A percentile compares a stretch with the other conserved stretches of the same genome.
Conservation (phyloP, 129 eudicot genomes). For the carrot (Daucus carota) region DNA sequence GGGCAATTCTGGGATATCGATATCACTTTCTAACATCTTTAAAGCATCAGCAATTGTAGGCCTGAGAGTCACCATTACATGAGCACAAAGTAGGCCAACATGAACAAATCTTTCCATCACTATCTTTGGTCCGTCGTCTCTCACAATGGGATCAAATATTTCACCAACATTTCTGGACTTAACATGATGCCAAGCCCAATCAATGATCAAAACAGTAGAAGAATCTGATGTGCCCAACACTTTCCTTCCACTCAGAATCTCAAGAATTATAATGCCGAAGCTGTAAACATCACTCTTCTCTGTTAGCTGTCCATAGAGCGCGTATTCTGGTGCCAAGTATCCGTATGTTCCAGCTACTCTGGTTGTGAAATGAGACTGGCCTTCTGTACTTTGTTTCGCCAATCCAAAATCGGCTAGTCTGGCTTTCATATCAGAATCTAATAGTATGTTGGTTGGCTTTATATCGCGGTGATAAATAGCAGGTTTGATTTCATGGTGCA, state of each 20-base stretch:
- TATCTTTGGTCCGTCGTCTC: slow-evolving; percentile 46
- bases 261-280: slow-evolving; percentile 65
- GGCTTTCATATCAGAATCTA: slow-evolving; percentile 66
- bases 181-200: slow-evolving; percentile 67
- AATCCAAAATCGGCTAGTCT: slow-evolving; percentile 75
- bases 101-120: slow-evolving; percentile 62
- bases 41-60: slow-evolving; percentile 72
- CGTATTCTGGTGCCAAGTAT: slow-evolving; percentile 81
- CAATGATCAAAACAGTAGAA: slow-evolving; percentile 45
- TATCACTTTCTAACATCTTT: slow-evolving; percentile 82
- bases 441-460: slow-evolving; percentile 57
- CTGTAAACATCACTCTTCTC: slow-evolving; percentile 79
- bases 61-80: slow-evolving; percentile 68
- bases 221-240: slow-evolving; percentile 41
- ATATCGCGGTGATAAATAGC: slow-evolving; percentile 76
- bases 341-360: slow-evolving; percentile 84
- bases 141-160: slow-evolving; percentile 33
- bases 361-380: slow-evolving; percentile 50
- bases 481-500: slow-evolving; percentile 72
- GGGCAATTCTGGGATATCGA: slow-evolving; percentile 53
- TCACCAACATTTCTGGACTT: slow-evolving; percentile 33
- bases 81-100: slow-evolving; percentile 76
- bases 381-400: slow-evolving; percentile 64
- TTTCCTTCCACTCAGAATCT: slow-evolving; percentile 63
- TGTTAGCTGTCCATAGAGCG: slow-evolving; percentile 71